Conservation (phyloP, 2,329 filamentous ascomycete genomes). For the Parasarocladium wereldwijsianum region DNA sequence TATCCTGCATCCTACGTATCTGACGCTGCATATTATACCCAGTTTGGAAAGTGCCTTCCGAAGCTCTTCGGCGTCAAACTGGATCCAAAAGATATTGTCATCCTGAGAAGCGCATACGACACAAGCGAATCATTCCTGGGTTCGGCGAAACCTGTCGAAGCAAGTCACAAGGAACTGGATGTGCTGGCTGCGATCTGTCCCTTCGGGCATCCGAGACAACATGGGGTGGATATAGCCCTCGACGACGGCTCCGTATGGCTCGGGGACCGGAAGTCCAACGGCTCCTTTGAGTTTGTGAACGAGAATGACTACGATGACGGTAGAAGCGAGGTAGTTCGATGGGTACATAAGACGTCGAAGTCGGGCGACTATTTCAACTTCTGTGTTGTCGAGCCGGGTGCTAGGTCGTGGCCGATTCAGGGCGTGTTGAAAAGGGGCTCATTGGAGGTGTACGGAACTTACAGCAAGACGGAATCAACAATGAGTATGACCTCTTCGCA, state of each 20-base stretch:
- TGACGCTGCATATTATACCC: slow-evolving; percentile 39
- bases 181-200: slow-evolving; percentile 57
- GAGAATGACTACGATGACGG: slow-evolving; percentile 45
- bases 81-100: slow-evolving; percentile 52
- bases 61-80: slow-evolving; percentile 50
- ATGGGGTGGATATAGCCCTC: slow-evolving; percentile 51
- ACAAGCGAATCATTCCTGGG: slow-evolving; percentile 16
- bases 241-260: slow-evolving; percentile 46
- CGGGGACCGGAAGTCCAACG: slow-evolving; percentile 34
- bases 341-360: slow-evolving; percentile 33
- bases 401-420: slow-evolving; percentile 59
- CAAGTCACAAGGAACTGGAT: slow-evolving; percentile 30
- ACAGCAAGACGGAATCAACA: no score
- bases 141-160: slow-evolving; percentile 21
- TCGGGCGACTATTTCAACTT: slow-evolving; percentile 24
- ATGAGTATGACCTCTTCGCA: no score
- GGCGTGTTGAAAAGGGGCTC: slow-evolving; percentile 48
- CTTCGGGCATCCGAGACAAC: slow-evolving; percentile 29
- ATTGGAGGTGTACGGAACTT: slow-evolving; percentile 56
- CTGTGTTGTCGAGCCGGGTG: slow-evolving; percentile 57
- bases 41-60: slow-evolving; percentile 44
- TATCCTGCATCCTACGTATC: slow-evolving; percentile 50
- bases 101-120: slow-evolving; percentile 59
- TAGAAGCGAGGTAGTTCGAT: slow-evolving; percentile 45
- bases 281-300: slow-evolving; percentile 52